Percentiles rank a stretch among this genome's conserved stretches.
These are phyloP conservation scores for Astrocystis sublimbata DNA, from an alignment of 495 filamentous ascomycete genomes.

Conservation along the genomic window DNA sequence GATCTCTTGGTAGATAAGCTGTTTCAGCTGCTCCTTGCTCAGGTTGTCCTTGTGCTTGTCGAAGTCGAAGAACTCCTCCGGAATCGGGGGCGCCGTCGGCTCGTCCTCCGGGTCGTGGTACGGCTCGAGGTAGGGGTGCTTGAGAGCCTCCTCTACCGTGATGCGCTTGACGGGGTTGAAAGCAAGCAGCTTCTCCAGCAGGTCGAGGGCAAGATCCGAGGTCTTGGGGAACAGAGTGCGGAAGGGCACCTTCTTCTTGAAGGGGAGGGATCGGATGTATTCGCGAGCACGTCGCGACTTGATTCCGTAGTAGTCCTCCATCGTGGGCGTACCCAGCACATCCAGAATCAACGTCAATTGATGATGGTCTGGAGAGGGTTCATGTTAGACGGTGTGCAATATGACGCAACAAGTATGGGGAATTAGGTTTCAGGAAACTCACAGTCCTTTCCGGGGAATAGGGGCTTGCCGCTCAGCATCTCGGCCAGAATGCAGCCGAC, in stretches of 20 bases:
- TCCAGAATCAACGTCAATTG: slow-evolving; percentile 97
- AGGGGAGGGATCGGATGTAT: slow-evolving; percentile 98
- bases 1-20: slow-evolving; percentile 95
- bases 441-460: slow-evolving; percentile 99
- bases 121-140: slow-evolving; percentile 96
- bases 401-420: background rate
- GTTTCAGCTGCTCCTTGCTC: slow-evolving; percentile 98
- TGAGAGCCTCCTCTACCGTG: slow-evolving; percentile 93
- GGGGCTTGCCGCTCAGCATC: slow-evolving; percentile 97
- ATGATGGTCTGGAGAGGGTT: slow-evolving; percentile 86
- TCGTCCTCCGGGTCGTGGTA: slow-evolving; percentile 99
- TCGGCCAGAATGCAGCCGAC: slow-evolving; percentile 99
- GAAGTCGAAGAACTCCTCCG: slow-evolving; percentile 99
- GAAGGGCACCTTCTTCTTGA: slow-evolving; percentile 99
- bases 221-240: slow-evolving; percentile 97
- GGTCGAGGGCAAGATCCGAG: slow-evolving; percentile 86
- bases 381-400: slow-evolving; percentile 20
- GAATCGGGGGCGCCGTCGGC: slow-evolving; percentile 93
- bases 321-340: slow-evolving; percentile 96
- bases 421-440: slow-evolving; percentile 43
- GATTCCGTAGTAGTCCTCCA: slow-evolving; percentile 99
- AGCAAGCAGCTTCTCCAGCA: slow-evolving; percentile 91
- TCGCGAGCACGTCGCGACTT: slow-evolving; percentile 97
- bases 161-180: slow-evolving; percentile 99
- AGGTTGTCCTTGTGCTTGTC: slow-evolving; percentile 99